Percentiles rank a stretch among this genome's conserved stretches.
Conservation (phyloP, 148 eudicot genomes). For the Arctostaphylos glauca region DNA sequence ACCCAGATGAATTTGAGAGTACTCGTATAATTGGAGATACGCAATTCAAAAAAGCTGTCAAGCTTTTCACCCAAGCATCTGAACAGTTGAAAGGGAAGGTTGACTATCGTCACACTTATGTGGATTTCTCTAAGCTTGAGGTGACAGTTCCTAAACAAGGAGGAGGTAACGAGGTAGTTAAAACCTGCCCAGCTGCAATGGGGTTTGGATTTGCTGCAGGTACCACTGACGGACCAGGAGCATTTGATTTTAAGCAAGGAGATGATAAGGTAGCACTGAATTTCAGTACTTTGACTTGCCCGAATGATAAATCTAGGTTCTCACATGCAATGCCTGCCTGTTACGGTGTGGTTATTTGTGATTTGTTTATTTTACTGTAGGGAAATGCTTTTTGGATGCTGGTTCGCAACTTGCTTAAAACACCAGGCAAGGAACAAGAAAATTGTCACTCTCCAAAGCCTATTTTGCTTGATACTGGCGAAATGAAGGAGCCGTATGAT, state of each 20-base stretch:
- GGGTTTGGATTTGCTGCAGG: constrained; percentile 99
- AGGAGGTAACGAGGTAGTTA: constrained; percentile 54
- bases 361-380: constrained; percentile 32
- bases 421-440: constrained; percentile 64
- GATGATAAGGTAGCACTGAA: constrained; percentile 56
- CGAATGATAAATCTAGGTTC: not conserved
- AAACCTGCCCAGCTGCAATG: constrained; percentile 96
- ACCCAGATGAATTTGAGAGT: constrained; percentile 97
- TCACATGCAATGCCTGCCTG: not conserved
- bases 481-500: constrained; percentile 90
- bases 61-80: constrained; percentile 76
- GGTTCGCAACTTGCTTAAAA: constrained; percentile 70
- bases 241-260: constrained; percentile 93
- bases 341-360: not conserved
- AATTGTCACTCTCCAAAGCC: constrained; percentile 85
- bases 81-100: constrained; percentile 76
- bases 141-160: constrained; percentile 58
- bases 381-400: constrained; percentile 90
- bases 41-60: constrained; percentile 77
- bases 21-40: constrained; percentile 92
- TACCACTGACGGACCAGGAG: constrained; percentile 98
- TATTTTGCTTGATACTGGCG: constrained; percentile 90
- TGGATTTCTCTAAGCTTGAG: constrained; percentile 78
- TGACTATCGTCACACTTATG: constrained; percentile 73
- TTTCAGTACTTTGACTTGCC: not conserved